Conservation (phyloP, 148 eudicot genomes). For the Rhododendron kiyosumense region DNA sequence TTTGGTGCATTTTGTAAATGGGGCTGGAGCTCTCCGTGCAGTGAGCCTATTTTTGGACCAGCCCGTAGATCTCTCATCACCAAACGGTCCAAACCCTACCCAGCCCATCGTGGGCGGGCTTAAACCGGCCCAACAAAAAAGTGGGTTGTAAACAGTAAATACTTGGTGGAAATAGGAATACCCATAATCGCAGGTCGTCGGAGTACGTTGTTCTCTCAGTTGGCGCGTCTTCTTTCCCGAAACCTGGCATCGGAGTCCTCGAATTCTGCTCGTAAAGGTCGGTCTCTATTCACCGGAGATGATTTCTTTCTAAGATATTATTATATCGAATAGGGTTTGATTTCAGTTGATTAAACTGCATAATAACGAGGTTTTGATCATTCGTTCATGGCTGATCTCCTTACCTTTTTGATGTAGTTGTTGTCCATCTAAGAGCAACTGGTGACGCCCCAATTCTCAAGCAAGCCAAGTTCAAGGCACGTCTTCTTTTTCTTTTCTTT, state of each 20-base stretch:
- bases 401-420: slow-evolving; percentile 40
- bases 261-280: slow-evolving; percentile 24
- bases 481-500: slow-evolving; percentile 3
- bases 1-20: too few relatives aligned
- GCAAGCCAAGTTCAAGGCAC: slow-evolving; percentile 89
- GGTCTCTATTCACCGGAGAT: not conserved
- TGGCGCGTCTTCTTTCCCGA: not conserved
- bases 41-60: too few relatives aligned
- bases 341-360: not conserved
- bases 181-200: not conserved
- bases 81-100: too few relatives aligned
- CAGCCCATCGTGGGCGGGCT: too few relatives aligned
- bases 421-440: slow-evolving; percentile 79
- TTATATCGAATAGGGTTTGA: not conserved
- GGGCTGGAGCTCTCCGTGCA: too few relatives aligned
- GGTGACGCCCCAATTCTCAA: slow-evolving; percentile 98
- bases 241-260: slow-evolving; percentile 17
- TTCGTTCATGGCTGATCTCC: not conserved
- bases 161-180: not conserved
- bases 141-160: not conserved
- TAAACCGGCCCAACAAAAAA: not conserved
- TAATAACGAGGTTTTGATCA: not conserved
- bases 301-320: not conserved
- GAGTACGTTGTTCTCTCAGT: not conserved
- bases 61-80: too few relatives aligned